Base-by-base conservation (phyloP, 805 yeast species). In the Cyberlindnera mississippiensis region DNA sequence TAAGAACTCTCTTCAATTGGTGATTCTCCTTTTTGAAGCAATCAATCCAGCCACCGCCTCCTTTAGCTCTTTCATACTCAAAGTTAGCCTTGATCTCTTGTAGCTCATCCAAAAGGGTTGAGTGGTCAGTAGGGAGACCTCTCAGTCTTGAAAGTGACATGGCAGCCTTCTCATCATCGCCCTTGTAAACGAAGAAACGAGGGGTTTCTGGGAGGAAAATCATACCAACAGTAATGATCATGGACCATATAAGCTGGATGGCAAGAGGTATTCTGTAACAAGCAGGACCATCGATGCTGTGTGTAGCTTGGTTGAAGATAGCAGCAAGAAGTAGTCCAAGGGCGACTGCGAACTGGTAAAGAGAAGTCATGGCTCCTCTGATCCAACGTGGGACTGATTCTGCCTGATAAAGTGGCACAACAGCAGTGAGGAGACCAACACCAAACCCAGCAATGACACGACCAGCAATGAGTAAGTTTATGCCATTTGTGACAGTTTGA, bases 301-400 rank as follows among this genome's bases (percentile, higher is more conserved):
- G 68, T 6, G 88, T 79, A 26, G 80, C 88, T 53, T 82, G 83
- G 53, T 82, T 78, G 35, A 84, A 76, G 45, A 84, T 75, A 50
- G 82, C 73, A 6, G 90, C 89, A 22, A 85, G 67, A 35, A 82
- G 60, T 34, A 83, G 62, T 37, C 95, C 95, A 69, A 85, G 72
- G 3, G 91, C 82, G 53, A 71, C 67, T 31, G 83, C 80, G 68
- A 81, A 72, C 61, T 85, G 95, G 62, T 82, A 85, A 43, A 84
- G 74, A 41, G 85, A 77, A 37, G 84, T 88, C 46, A 82, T 71
- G n/a, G 88, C 76, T 51, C 95, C 95, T 66, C 95, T 72, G 37
- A 85, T 75, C 72, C 83, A 79, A 53, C 74, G 78, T 24, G 93
- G 93, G n/a, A 87, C 75, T 27, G 85, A 80, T 61, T 85, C 95